These are phyloP conservation scores for Torulaspora gathmanii DNA, from an alignment of 805 yeast species.

Conservation along the genomic window DNA sequence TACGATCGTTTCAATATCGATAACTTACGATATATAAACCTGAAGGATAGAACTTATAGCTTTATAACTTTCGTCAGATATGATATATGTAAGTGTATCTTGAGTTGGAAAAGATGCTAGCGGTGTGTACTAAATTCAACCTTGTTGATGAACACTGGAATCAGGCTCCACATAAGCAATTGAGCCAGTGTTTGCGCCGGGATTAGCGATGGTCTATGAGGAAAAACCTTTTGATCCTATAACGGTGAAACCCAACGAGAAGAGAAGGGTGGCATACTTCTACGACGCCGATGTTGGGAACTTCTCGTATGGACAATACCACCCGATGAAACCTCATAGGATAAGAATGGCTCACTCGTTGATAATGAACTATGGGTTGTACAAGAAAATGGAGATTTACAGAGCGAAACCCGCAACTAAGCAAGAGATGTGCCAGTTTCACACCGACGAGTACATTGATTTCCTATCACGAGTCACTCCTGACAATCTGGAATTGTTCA, in stretches of 20 bases:
- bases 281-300: conserved; percentile 94
- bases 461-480: conserved; percentile 87
- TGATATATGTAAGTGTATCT: neutral
- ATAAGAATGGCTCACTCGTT: conserved; percentile 97
- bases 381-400: conserved; percentile 95
- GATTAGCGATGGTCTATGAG: conserved; percentile 34
- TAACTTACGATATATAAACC: no score
- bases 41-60: no score
- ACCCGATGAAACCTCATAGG: conserved; percentile 98
- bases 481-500: conserved; percentile 80
- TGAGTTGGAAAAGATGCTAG: neutral
- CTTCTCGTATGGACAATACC: conserved; percentile 97
- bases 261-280: conserved; percentile 65
- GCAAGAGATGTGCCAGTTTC: conserved; percentile 97
- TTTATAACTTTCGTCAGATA: neutral
- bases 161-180: neutral
- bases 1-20: no score
- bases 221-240: conserved; percentile 61
- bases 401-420: conserved; percentile 97
- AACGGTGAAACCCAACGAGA: conserved; percentile 49
- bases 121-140: neutral
- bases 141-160: neutral
- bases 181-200: neutral
- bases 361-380: conserved; percentile 93
- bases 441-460: conserved; percentile 95